A percentile compares a stretch with the other conserved stretches of the same genome.
These are phyloP conservation scores for Magnaporthiopsis incrustans DNA, from an alignment of 2,329 filamentous ascomycete genomes.

Conservation along the genomic window DNA sequence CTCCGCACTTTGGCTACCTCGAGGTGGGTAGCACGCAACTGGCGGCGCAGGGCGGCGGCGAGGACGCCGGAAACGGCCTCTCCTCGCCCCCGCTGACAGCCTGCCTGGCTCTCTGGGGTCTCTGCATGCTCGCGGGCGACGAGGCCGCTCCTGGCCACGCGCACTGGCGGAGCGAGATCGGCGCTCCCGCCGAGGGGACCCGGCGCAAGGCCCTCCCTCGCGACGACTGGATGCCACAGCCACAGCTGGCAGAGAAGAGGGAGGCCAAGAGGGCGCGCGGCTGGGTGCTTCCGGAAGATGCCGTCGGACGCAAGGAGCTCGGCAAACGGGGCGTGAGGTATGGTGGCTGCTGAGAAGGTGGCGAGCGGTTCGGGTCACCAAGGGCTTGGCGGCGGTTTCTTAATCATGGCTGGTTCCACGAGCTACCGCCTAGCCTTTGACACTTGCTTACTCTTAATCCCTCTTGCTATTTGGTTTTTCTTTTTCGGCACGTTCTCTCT, in stretches of 20 bases:
- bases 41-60: conserved; percentile 26
- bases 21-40: conserved; percentile 62
- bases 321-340: conserved; percentile 58
- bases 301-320: conserved; percentile 63
- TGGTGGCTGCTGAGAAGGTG: conserved; percentile 27
- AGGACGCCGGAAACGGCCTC: conserved; percentile 15
- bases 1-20: conserved; percentile 81
- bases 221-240: conserved; percentile 69
- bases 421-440: neutral
- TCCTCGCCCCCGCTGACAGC: conserved; percentile 51
- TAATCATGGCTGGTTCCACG: conserved; percentile 6
- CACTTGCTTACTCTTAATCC: neutral
- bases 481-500: neutral
- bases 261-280: conserved; percentile 66
- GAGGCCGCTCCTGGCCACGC: conserved; percentile 37
- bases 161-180: conserved; percentile 63
- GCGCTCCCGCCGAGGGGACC: conserved; percentile 65
- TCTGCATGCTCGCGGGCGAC: conserved; percentile 44
- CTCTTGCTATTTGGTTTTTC: neutral
- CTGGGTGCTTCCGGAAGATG: conserved; percentile 70
- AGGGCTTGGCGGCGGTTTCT: neutral
- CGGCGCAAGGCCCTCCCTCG: conserved; percentile 61
- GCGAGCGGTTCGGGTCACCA: too few species aligned
- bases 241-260: conserved; percentile 65
- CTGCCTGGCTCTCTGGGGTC: conserved; percentile 66